phyloP scores from a whole-genome alignment of 495 filamentous ascomycete genomes.

The Talaromyces stipitatus region DNA sequence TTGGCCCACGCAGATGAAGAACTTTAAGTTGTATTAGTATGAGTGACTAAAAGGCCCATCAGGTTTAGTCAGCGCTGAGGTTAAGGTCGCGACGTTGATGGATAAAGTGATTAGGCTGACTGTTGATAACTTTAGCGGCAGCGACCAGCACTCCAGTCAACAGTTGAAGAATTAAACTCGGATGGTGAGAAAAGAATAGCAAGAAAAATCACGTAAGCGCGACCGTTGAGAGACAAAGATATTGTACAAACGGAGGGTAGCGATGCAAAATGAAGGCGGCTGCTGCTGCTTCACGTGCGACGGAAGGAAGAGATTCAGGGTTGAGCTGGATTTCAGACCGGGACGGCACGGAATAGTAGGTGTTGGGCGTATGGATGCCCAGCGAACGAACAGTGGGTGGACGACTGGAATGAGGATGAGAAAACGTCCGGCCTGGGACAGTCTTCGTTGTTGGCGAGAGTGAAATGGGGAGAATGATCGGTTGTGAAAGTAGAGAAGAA shows the following conservation, averaged over 20 bases:
- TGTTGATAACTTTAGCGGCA: neutral
- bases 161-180: neutral
- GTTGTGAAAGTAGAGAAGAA: slow-evolving; percentile 10
- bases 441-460: neutral
- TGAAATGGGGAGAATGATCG: neutral
- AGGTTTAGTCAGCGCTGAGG: slow-evolving; percentile 2
- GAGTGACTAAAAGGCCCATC: slow-evolving; percentile 3
- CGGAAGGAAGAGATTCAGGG: neutral
- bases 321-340: neutral
- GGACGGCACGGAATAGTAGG: neutral
- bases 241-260: neutral
- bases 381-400: too few relatives aligned
- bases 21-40: neutral
- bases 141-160: neutral
- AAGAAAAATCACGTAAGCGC: neutral
- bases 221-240: neutral
- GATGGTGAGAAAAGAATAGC: neutral
- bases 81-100: neutral
- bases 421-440: slow-evolving; percentile 3
- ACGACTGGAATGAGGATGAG: neutral
- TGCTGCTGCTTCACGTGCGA: neutral
- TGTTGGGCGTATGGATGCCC: too few relatives aligned
- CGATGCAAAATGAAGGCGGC: neutral
- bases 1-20: neutral
- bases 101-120: neutral